Conservation (phyloP, 768 basidiomycete species). For the Lactarius tabidus region DNA sequence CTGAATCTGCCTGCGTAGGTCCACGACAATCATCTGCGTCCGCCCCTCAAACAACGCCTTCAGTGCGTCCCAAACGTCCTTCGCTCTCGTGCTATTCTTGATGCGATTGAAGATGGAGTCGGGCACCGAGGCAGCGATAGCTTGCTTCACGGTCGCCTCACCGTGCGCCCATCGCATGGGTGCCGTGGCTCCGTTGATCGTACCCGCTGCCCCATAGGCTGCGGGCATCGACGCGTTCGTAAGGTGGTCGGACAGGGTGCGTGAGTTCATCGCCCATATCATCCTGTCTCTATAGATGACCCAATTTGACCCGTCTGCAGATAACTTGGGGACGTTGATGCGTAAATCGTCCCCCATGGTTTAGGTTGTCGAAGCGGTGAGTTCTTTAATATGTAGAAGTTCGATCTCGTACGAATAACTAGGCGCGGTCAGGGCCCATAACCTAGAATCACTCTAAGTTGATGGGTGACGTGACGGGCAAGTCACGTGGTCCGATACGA, state of each 20-base stretch:
- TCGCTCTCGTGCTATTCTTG: background rate
- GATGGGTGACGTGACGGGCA: background rate
- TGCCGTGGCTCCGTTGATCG: conserved; percentile 7
- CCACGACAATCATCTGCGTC: conserved; percentile 32
- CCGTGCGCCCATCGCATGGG: background rate
- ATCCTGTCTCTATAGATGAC: conserved; percentile 28
- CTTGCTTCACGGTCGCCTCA: background rate
- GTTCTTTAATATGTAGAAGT: no score
- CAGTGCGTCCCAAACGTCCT: conserved; percentile 32
- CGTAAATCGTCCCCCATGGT: conserved; percentile 1
- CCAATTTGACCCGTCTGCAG: conserved; percentile 31
- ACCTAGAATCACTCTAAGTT: no score
- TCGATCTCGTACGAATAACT: background rate
- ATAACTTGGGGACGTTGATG: conserved; percentile 29
- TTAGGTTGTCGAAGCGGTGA: no score
- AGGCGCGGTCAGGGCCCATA: conserved; percentile 17
- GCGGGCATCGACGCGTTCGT: background rate
- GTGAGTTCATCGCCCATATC: conserved; percentile 23
- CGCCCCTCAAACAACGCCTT: conserved; percentile 30
- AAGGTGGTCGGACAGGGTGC: conserved; percentile 28
- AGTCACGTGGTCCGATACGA: no score
- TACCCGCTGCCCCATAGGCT: conserved; percentile 24
- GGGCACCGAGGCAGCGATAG: background rate
- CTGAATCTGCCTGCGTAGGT: conserved; percentile 32
- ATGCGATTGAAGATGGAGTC: background rate